Evolutionary conservation across 1,284 basidiomycete genomes (phyloP).

Genomic region (Ceratobasidium papillatum): DNA sequence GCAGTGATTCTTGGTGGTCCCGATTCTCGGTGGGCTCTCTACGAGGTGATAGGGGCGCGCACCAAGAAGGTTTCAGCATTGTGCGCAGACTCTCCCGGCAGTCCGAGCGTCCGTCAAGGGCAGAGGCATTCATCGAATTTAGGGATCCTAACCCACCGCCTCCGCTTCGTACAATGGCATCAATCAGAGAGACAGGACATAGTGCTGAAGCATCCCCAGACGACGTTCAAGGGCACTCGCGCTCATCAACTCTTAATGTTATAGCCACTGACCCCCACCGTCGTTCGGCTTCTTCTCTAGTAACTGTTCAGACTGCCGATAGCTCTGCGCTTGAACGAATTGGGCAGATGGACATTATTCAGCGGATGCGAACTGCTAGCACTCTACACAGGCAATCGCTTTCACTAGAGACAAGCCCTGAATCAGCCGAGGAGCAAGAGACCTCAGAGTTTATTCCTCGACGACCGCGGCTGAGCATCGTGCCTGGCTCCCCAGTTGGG

Average conservation of each 20-base stretch:
- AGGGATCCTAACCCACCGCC: constrained; percentile 78
- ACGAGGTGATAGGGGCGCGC: constrained; percentile 33
- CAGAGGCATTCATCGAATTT: constrained; percentile 57
- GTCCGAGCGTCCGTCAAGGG: constrained; percentile 26
- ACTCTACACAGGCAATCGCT: constrained; percentile 13
- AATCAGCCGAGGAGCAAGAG: constrained; percentile 27
- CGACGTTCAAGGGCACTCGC: constrained; percentile 47
- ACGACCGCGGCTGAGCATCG: constrained; percentile 38
- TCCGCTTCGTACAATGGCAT: constrained; percentile 59
- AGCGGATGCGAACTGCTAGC: constrained; percentile 59
- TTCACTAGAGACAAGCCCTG: constrained; percentile 23
- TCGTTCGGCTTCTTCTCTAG: constrained; percentile 63
- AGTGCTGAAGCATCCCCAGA: constrained; percentile 46
- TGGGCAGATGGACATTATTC: constrained; percentile 72
- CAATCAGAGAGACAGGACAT: constrained; percentile 48
- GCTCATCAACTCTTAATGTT: not conserved
- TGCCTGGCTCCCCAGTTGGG: constrained; percentile 23
- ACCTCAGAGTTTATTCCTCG: constrained; percentile 45
- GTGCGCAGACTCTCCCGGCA: constrained; percentile 13
- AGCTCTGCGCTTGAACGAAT: constrained; percentile 71
- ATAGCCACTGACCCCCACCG: constrained; percentile 21
- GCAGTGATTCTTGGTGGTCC: constrained; percentile 45
- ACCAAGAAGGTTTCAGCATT: constrained; percentile 33
- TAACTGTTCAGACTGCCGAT: constrained; percentile 66
- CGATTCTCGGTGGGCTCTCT: constrained; percentile 41